Percentiles rank a stretch among this genome's conserved stretches.
phyloP scores from a whole-genome alignment of 2,329 filamentous ascomycete species.

The Aspergillus caelatus region DNA sequence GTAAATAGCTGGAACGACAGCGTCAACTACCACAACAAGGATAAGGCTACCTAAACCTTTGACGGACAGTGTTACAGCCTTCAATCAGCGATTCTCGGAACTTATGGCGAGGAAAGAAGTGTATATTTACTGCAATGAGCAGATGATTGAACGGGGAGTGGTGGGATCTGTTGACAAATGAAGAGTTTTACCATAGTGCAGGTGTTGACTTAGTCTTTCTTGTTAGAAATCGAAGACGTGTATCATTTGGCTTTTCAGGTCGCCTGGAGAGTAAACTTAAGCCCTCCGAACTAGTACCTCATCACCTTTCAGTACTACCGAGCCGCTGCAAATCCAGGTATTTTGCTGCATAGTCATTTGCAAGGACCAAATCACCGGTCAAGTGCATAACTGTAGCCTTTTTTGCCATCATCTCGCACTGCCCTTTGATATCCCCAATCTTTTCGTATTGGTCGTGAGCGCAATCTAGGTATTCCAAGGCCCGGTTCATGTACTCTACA shows the following conservation, averaged over 20 bases:
- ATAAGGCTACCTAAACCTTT: conserved; percentile 60
- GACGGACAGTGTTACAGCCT: conserved; percentile 7
- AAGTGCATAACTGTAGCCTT: conserved; percentile 76
- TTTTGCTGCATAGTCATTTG: conserved; percentile 68
- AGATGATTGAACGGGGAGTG: conserved; percentile 13
- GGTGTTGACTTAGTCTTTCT: conserved; percentile 22
- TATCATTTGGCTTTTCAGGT: neutral
- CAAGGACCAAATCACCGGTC: conserved; percentile 64
- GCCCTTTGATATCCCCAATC: conserved; percentile 68
- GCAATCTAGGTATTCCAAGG: conserved; percentile 63
- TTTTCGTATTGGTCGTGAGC: conserved; percentile 67
- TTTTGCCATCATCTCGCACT: conserved; percentile 80
- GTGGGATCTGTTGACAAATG: conserved; percentile 23
- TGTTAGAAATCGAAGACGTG: neutral
- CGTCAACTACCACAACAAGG: conserved; percentile 97
- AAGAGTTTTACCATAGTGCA: conserved; percentile 20
- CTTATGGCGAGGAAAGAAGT: conserved; percentile 19
- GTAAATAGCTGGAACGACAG: conserved; percentile 79
- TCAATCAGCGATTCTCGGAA: neutral
- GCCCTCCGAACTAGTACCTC: neutral
- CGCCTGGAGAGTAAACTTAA: neutral
- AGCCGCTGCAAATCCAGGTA: conserved; percentile 62
- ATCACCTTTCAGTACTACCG: conserved; percentile 12
- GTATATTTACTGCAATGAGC: conserved; percentile 35
- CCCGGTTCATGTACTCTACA: conserved; percentile 59